Conservation (phyloP, 768 basidiomycete genomes). For the Lentinula boryana region DNA sequence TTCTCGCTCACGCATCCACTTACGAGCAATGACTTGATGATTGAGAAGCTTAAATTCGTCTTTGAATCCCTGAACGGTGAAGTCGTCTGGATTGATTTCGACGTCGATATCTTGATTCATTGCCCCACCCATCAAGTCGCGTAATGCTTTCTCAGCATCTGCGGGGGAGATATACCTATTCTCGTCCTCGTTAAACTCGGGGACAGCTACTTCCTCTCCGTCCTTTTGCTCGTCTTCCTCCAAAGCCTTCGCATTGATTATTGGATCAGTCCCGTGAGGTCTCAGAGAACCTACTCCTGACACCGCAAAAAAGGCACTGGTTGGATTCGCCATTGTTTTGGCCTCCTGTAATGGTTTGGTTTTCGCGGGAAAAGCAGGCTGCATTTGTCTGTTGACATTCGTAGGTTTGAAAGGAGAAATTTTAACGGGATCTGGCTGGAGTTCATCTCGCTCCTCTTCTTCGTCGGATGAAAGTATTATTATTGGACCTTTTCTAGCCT, state of each 20-base stretch:
- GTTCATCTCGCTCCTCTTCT: conserved; percentile 4
- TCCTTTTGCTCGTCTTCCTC: conserved; percentile 14
- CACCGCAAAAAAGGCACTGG: neutral
- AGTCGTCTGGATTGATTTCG: conserved; percentile 60
- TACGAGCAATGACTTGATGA: conserved; percentile 81
- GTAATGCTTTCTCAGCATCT: conserved; percentile 74
- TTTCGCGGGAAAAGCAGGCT: neutral
- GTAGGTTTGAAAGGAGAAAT: neutral
- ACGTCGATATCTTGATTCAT: conserved; percentile 52
- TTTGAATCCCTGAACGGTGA: conserved; percentile 71
- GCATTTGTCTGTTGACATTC: neutral
- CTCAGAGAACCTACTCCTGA: neutral
- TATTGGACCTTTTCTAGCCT: neutral
- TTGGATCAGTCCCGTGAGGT: neutral
- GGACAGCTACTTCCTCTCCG: conserved; percentile 26
- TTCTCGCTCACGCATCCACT: conserved; percentile 88
- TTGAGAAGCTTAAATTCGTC: conserved; percentile 68
- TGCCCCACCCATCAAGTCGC: conserved; percentile 67
- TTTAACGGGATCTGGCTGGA: neutral
- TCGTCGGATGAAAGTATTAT: conserved; percentile 8
- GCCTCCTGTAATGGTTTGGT: neutral
- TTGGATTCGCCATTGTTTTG: neutral
- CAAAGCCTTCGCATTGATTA: neutral
- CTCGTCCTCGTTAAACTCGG: conserved; percentile 18
- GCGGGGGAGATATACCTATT: conserved; percentile 28